phyloP scores from a whole-genome alignment of 2,329 filamentous ascomycete genomes.

The Fusarium dimerum region DNA sequence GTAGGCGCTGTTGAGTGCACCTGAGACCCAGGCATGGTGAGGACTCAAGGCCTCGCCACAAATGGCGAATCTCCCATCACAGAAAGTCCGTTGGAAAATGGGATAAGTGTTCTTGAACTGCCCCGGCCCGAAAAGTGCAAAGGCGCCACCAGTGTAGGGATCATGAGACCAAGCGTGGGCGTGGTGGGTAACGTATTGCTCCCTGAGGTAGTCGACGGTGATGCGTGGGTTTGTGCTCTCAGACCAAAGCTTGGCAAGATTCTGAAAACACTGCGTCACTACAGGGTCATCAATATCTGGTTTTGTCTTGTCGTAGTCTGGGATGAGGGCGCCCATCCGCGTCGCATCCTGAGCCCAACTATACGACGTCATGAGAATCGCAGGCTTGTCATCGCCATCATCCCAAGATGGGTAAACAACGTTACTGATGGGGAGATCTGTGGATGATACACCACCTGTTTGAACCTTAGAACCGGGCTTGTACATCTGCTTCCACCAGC shows the following conservation, averaged over 20 bases:
- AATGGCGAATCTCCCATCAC: conserved; percentile 33
- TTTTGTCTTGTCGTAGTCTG: conserved; percentile 1
- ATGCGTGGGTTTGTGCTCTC: background rate
- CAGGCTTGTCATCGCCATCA: conserved; percentile 3
- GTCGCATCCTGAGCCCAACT: conserved; percentile 22
- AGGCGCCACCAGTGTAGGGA: conserved; percentile 36
- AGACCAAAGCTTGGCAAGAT: conserved; percentile 13
- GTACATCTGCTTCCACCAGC: conserved; percentile 19
- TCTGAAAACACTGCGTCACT: conserved; percentile 8
- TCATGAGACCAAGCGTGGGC: conserved; percentile 41
- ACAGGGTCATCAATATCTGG: conserved; percentile 6
- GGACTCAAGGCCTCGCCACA: conserved; percentile 39
- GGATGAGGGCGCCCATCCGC: conserved; percentile 13
- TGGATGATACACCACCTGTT: conserved; percentile 6
- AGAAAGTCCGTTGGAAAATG: conserved; percentile 26
- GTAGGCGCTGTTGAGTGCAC: conserved; percentile 38
- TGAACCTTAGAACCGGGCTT: background rate
- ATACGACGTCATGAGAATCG: conserved; percentile 14
- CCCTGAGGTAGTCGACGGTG: conserved; percentile 3
- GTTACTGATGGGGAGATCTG: conserved; percentile 4
- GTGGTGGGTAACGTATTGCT: conserved; percentile 28
- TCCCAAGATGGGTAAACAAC: conserved; percentile 17
- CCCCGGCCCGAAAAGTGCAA: conserved; percentile 41
- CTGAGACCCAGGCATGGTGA: conserved; percentile 43
- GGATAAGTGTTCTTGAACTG: conserved; percentile 41